Evolutionary conservation across 768 basidiomycete genomes (phyloP).

Genomic region (Trametes coccinea): DNA sequence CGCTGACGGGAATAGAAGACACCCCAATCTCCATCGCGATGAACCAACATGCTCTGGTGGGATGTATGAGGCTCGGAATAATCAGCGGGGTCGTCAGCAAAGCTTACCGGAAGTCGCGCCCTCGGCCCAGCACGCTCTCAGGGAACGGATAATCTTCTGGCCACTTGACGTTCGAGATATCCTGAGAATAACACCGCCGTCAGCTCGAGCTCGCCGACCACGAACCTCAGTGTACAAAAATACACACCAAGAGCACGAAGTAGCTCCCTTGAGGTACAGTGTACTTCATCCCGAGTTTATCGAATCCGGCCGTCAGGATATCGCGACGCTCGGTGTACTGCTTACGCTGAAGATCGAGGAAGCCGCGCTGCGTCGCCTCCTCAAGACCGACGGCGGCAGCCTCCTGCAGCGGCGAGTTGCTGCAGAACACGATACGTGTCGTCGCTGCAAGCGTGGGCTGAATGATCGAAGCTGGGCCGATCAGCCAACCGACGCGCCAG

Average conservation of each 20-base stretch:
- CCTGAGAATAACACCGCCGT: slow-evolving; percentile 42
- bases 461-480: slow-evolving; percentile 83
- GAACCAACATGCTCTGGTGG: slow-evolving; percentile 86
- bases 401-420: slow-evolving; percentile 94
- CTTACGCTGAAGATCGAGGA: slow-evolving; percentile 72
- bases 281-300: slow-evolving; percentile 80
- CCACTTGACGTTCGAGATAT: slow-evolving; percentile 74
- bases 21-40: slow-evolving; percentile 89
- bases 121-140: slow-evolving; percentile 68
- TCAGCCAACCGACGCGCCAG: slow-evolving; percentile 97
- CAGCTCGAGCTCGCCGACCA: not conserved
- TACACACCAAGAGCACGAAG: slow-evolving; percentile 78
- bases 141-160: slow-evolving; percentile 89
- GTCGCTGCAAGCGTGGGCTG: slow-evolving; percentile 85
- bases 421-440: slow-evolving; percentile 94
- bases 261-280: slow-evolving; percentile 89
- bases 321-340: slow-evolving; percentile 83
- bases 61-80: not conserved
- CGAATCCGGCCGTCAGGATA: slow-evolving; percentile 78
- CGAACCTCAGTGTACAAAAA: not conserved
- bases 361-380: slow-evolving; percentile 65
- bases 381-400: slow-evolving; percentile 91
- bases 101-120: slow-evolving; percentile 80
- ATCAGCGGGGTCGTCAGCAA: not conserved
- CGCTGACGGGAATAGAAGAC: slow-evolving; percentile 92